phyloP scores from a whole-genome alignment of 441 rosid species.

The Viola pubescens region DNA sequence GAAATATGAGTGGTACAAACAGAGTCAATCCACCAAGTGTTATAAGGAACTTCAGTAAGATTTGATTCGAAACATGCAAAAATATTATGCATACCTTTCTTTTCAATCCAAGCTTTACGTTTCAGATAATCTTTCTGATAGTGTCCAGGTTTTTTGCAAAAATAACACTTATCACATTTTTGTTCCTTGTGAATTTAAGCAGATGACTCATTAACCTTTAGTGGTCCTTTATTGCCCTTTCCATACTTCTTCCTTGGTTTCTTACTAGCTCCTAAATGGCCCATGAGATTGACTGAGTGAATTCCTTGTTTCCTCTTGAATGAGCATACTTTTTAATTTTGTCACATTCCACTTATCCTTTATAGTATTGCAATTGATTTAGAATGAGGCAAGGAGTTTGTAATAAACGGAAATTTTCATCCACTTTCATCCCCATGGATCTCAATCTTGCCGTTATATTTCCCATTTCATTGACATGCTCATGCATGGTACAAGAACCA shows the following conservation, averaged over 20 bases:
- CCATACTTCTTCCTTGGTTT: background rate
- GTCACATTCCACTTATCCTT: constrained; percentile 10
- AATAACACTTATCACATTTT: background rate
- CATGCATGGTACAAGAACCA: constrained; percentile 8
- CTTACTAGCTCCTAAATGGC: constrained; percentile 8
- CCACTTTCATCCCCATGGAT: background rate
- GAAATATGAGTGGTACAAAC: background rate
- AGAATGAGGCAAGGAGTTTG: background rate
- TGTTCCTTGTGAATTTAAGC: background rate
- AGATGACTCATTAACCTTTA: background rate
- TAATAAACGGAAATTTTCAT: background rate
- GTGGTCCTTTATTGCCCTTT: background rate
- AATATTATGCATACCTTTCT: background rate
- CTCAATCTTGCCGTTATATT: background rate
- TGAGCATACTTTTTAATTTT: background rate
- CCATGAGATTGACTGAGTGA: constrained; percentile 1
- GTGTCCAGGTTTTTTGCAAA: background rate
- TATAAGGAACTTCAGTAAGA: constrained; percentile 2
- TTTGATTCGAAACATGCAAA: constrained; percentile 18
- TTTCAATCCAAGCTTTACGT: constrained; percentile 4
- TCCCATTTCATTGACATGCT: background rate
- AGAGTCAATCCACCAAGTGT: constrained; percentile 6
- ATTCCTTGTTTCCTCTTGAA: constrained; percentile 9
- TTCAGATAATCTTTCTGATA: constrained; percentile 4
- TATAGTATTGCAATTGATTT: background rate